Conservation (phyloP, 139 green algal genomes). For the Closterium sp. region DNA sequence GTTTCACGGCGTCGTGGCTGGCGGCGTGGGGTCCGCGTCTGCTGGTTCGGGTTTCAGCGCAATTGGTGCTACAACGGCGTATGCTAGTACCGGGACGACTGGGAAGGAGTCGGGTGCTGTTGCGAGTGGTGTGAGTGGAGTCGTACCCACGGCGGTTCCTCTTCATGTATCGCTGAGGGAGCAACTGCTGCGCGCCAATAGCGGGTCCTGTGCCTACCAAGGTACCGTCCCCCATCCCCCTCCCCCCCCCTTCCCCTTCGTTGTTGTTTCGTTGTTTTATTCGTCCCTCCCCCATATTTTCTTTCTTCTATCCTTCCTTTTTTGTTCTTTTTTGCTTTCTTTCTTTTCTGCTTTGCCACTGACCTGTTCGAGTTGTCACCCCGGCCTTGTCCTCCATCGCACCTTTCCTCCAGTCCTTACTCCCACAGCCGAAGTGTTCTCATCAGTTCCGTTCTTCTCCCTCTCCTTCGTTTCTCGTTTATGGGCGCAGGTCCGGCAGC, state of each 20-base stretch:
- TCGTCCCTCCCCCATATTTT: too few relatives aligned
- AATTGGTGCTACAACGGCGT: too few relatives aligned
- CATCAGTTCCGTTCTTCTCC: neutral
- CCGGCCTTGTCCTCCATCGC: too few relatives aligned
- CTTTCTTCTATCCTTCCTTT: too few relatives aligned
- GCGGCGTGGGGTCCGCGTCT: neutral
- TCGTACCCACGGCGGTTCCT: neutral
- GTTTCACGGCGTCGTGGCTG: neutral
- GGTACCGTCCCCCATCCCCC: neutral
- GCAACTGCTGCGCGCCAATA: neutral
- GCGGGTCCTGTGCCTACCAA: neutral
- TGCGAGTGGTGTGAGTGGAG: neutral
- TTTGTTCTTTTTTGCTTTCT: too few relatives aligned
- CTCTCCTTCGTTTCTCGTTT: neutral
- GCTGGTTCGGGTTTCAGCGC: too few relatives aligned
- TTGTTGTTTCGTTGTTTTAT: too few relatives aligned
- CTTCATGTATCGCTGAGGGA: neutral
- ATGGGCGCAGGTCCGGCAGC: neutral
- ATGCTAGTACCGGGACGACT: neutral
- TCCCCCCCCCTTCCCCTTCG: too few relatives aligned
- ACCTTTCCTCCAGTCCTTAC: too few relatives aligned
- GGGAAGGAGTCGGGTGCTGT: neutral
- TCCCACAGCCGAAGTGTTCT: neutral
- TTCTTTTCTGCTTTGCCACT: too few relatives aligned
- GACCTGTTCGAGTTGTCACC: too few relatives aligned